Evolutionary conservation across 352 stramenopile genomes (phyloP).

Genomic region (Globisporangium cylindrosporum): DNA sequence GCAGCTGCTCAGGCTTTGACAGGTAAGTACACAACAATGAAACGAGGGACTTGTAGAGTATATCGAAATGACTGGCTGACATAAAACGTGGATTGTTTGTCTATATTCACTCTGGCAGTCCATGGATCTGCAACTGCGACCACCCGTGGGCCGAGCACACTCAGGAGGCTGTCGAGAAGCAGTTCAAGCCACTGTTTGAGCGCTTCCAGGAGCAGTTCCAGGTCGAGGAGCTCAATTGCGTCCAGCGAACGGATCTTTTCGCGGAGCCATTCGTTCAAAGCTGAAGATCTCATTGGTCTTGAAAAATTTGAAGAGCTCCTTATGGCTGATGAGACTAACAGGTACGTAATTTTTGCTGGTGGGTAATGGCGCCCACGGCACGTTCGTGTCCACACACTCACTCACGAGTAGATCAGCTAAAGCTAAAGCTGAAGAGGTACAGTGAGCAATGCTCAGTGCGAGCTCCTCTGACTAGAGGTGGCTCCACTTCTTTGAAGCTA

Average conservation of each 20-base stretch:
- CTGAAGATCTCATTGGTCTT: not conserved
- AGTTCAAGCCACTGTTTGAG: slow-evolving; percentile 37
- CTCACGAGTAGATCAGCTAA: not conserved
- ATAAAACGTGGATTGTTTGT: not conserved
- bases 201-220: slow-evolving; percentile 39
- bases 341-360: slow-evolving; percentile 12
- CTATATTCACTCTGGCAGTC: slow-evolving; percentile 24
- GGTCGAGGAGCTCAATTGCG: slow-evolving; percentile 44
- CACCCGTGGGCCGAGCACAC: slow-evolving; percentile 58
- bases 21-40: slow-evolving; percentile 29
- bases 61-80: slow-evolving; percentile 1
- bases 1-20: slow-evolving; percentile 58
- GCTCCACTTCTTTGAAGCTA: not conserved
- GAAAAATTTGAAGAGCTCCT: not conserved
- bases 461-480: not conserved
- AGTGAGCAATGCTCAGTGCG: not conserved
- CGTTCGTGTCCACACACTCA: not conserved
- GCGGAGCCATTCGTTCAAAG: slow-evolving; percentile 31
- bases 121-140: slow-evolving; percentile 83
- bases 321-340: slow-evolving; percentile 3
- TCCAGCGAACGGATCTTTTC: slow-evolving; percentile 60
- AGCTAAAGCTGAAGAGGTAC: not conserved
- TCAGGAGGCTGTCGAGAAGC: slow-evolving; percentile 53
- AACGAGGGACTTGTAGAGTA: not conserved
- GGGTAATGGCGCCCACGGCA: not conserved